Percentiles rank a stretch among this genome's conserved stretches.
Conservation (phyloP, 1,284 basidiomycete species). For the Ceratobasidium sp. region DNA sequence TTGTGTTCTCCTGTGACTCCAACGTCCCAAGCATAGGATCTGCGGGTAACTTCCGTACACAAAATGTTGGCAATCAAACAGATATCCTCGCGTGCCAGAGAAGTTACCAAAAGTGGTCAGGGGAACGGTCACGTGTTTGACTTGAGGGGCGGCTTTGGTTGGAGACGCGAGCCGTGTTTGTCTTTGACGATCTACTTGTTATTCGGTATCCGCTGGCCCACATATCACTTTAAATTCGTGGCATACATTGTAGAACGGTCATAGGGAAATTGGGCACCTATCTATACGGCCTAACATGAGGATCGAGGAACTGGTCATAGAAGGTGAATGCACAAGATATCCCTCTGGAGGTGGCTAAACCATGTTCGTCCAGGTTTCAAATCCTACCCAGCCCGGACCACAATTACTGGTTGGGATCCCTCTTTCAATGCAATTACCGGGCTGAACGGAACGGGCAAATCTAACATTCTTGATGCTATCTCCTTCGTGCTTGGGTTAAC, state of each 20-base stretch:
- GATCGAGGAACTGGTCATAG: conserved; percentile 85
- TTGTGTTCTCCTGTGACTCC: too few species aligned
- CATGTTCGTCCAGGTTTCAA: conserved; percentile 79
- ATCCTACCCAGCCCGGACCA: conserved; percentile 95
- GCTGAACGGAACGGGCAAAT: conserved; percentile 94
- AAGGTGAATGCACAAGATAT: conserved; percentile 62
- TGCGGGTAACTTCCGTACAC: too few species aligned
- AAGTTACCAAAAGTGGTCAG: too few species aligned
- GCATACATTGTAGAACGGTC: background rate
- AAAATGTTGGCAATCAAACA: too few species aligned
- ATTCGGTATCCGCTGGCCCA: background rate
- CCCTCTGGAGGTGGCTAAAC: background rate
- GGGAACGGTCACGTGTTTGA: conserved; percentile 18
- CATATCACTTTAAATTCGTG: background rate
- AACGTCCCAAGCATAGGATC: too few species aligned
- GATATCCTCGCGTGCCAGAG: too few species aligned
- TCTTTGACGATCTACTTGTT: conserved; percentile 19
- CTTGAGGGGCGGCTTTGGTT: conserved; percentile 11
- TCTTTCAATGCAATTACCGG: conserved; percentile 99
- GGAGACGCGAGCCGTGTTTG: conserved; percentile 3
- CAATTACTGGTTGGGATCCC: conserved; percentile 94
- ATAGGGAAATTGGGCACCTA: too few species aligned
- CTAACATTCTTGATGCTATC: conserved; percentile 97
- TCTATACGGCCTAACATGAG: conserved; percentile 65
- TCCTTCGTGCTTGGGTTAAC: conserved; percentile 98